Evolutionary conservation across 1,284 basidiomycete species (phyloP).

Genomic region (Sporisorium graminicola): DNA sequence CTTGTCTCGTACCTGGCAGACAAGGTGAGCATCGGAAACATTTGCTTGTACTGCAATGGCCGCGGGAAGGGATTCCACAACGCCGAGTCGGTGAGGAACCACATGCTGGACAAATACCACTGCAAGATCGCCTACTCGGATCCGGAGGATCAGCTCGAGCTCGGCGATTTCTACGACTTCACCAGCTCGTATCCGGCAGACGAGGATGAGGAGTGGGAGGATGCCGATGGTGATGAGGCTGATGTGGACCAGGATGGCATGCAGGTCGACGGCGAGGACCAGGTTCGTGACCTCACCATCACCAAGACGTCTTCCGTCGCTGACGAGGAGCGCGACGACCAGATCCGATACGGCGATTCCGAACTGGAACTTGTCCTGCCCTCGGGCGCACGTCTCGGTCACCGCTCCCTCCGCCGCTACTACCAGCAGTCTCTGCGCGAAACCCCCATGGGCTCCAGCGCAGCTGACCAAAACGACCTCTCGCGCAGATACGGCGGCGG

Average conservation of each 20-base stretch:
- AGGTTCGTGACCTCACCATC: conserved; percentile 26
- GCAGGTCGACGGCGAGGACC: conserved; percentile 41
- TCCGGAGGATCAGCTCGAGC: conserved; percentile 83
- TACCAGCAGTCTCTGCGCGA: conserved; percentile 78
- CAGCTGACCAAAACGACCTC: conserved; percentile 15
- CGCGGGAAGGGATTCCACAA: conserved; percentile 61
- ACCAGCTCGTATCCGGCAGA: conserved; percentile 78
- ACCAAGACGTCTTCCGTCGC: conserved; percentile 53
- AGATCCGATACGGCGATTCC: conserved; percentile 70
- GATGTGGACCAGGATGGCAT: conserved; percentile 48
- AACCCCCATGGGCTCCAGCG: conserved; percentile 35
- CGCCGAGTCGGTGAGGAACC: conserved; percentile 60
- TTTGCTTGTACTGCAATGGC: conserved; percentile 85
- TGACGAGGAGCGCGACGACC: conserved; percentile 75
- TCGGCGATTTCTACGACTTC: conserved; percentile 96
- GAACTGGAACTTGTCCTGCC: conserved; percentile 92
- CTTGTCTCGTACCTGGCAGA: conserved; percentile 89
- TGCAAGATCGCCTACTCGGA: conserved; percentile 94
- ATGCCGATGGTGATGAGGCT: conserved; percentile 24
- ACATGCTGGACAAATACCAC: conserved; percentile 74
- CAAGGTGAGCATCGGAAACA: conserved; percentile 90
- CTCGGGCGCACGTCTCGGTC: conserved; percentile 90
- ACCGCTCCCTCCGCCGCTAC: conserved; percentile 86
- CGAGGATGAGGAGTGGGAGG: conserved; percentile 67
- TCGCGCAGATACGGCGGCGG: conserved; percentile 46